Evolutionary conservation across 148 eudicot species (phyloP), one percentile per base, ranked within the genome.

Genomic region (Spergularia marina): DNA sequence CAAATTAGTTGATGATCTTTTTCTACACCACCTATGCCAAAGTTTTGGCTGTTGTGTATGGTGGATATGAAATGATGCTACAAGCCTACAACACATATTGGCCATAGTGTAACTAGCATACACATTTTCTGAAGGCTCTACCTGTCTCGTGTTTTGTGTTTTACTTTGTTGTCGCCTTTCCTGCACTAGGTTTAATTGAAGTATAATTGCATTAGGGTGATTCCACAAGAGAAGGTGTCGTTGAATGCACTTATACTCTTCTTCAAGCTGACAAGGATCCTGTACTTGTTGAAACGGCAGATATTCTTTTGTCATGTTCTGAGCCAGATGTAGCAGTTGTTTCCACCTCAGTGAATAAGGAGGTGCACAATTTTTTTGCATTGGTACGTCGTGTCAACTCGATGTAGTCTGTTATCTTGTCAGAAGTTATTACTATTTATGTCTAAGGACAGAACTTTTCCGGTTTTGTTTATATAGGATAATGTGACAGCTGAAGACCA

Each of bases 191-290:
- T 68, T 52, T 53, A 54, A 49, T 68, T 44, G 11, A 59, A 20
- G 54, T 68, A 58, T 76, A 71, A 47, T 58, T 69, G 36, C 58
- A 25, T 59, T 40, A 68, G 79, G 73, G 40, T 58, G 68, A 59
- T 59, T 39, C 73, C 44, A 25, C 68, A 76, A 69, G 16, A 64
- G 65, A 76, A 49, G 68, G 65, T 60, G 25, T 51, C 20, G 59
- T 23, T 58, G 52, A 58, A 51, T 63, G 60, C 52, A 51, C 79
- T 68, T 69, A 58, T n/a, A 36, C 68, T 61, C 65, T 68, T 30
- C 55, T 56, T 76, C 78, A 14, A 56, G 56, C 15, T 23, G 23
- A 40, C 15, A 34, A 44, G 57, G 23, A 68, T 41, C 18, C 53
- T 39, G 21, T 44, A 55, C 65, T 14, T 59, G 69, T 78, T 56